A percentile compares a stretch with the other conserved stretches of the same genome.
Conservation (phyloP, 148 eudicot species). For the Heliamphora exappendiculata region DNA sequence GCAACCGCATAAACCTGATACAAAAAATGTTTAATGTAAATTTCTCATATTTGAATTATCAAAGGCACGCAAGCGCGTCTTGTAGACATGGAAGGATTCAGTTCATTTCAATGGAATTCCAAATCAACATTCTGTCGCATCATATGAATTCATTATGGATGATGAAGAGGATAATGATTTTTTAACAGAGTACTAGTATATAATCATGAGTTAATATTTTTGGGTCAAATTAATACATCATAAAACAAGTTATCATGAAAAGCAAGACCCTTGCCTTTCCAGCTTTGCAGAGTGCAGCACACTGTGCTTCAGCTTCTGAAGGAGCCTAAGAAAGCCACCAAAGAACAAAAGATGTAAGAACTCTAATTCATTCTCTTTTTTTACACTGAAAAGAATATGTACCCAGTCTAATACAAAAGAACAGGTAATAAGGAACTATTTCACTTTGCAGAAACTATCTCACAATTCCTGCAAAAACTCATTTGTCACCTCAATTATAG, state of each 20-base stretch:
- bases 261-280: constrained; percentile 54
- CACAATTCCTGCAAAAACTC: neutral
- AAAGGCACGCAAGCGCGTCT: neutral
- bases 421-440: neutral
- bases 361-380: neutral
- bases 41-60: neutral
- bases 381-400: neutral
- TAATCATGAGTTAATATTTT: neutral
- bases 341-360: neutral
- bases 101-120: neutral
- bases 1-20: constrained; percentile 92
- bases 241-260: neutral
- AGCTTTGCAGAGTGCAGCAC: constrained; percentile 92
- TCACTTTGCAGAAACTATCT: neutral
- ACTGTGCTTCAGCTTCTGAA: constrained; percentile 97
- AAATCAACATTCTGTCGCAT: neutral
- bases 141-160: neutral
- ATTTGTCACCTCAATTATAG: constrained; percentile 78
- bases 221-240: neutral
- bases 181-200: too few relatives aligned
- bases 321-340: constrained; percentile 58
- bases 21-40: neutral
- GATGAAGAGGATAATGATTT: neutral
- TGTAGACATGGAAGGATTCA: neutral
- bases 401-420: neutral